Conservation (phyloP, 305 asterid species). For the Fraxinus paxiana region DNA sequence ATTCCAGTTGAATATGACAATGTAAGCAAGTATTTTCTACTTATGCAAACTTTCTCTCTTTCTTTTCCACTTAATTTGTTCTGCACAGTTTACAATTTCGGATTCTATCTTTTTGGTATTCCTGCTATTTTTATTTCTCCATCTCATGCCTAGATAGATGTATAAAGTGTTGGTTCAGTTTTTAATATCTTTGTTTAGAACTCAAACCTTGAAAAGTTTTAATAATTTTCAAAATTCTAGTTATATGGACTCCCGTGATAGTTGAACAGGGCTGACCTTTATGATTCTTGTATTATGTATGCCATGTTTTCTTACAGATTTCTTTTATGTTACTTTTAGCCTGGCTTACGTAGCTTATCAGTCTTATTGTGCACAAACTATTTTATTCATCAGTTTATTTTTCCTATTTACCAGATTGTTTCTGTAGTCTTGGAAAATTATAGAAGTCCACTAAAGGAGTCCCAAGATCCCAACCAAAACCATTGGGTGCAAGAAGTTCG, state of each 20-base stretch:
- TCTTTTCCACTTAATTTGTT: background rate
- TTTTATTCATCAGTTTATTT: background rate
- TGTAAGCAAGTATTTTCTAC: constrained; percentile 47
- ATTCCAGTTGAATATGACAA: constrained; percentile 88
- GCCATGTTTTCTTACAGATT: background rate
- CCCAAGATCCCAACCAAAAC: constrained; percentile 41
- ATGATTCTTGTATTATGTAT: background rate
- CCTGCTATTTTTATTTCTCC: background rate
- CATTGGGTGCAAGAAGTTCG: constrained; percentile 60
- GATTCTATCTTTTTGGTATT: background rate
- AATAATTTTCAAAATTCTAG: background rate
- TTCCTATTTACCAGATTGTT: constrained; percentile 59
- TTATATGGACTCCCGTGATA: background rate
- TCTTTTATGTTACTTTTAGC: background rate
- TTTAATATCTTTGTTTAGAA: background rate
- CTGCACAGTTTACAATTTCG: background rate
- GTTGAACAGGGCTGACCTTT: background rate
- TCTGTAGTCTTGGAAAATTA: constrained; percentile 91
- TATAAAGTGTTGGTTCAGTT: background rate
- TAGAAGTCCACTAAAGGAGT: constrained; percentile 49
- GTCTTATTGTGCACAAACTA: background rate
- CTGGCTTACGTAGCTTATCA: background rate
- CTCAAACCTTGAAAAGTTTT: background rate
- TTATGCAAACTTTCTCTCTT: background rate
- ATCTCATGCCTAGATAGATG: background rate